These are phyloP conservation scores for Actinidia arguta DNA, from an alignment of 179 eudicot species.

Conservation along the genomic window DNA sequence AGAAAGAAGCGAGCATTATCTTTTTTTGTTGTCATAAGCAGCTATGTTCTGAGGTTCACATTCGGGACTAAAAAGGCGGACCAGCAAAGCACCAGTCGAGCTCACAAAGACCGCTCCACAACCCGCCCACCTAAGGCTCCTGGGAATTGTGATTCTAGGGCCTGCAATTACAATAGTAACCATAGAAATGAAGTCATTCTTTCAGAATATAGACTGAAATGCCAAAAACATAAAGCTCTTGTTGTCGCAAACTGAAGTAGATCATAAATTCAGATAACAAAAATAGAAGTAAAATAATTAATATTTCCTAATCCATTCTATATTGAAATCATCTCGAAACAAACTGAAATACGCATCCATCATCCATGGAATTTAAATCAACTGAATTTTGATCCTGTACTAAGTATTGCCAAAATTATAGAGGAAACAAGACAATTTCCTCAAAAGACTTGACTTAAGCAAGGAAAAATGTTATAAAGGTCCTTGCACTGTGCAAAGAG, in stretches of 20 bases:
- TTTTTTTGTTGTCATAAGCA: conserved; percentile 65
- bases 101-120: conserved; percentile 77
- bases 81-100: conserved; percentile 74
- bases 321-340: background rate
- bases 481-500: too few species aligned
- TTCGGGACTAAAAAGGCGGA: conserved; percentile 93
- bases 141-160: conserved; percentile 77
- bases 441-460: too few species aligned
- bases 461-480: too few species aligned
- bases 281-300: background rate
- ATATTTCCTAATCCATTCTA: background rate
- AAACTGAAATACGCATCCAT: background rate
- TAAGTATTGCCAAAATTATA: too few species aligned
- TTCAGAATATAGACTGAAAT: background rate
- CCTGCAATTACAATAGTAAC: conserved; percentile 46
- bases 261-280: too few species aligned
- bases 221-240: background rate
- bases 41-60: conserved; percentile 96
- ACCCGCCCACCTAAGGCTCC: conserved; percentile 93
- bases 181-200: background rate
- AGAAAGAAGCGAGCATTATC: background rate
- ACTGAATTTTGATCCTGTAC: too few species aligned
- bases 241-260: background rate
- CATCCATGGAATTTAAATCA: too few species aligned
- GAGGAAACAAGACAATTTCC: too few species aligned